Evolutionary conservation across 2,329 filamentous ascomycete species (phyloP), one percentile per base, ranked within the genome.

Genomic region (Xylaria sp.): DNA sequence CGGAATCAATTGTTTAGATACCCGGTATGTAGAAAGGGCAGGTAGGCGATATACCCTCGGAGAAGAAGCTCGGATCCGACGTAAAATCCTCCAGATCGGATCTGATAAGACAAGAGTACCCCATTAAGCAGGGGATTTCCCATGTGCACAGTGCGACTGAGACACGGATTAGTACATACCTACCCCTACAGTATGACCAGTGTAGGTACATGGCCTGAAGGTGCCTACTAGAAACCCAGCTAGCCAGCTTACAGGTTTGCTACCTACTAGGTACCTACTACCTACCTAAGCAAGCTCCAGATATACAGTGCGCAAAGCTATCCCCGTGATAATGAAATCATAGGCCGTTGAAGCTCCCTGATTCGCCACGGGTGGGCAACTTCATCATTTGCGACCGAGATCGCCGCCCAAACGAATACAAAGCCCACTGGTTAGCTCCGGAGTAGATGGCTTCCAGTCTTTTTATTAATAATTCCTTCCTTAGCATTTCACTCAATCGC

Each of bases 321-420:
- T 72, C 69, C 72, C 71, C 67, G 68, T 72, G 69, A 65, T 72
- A 61, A 75, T 76, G 75, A 76, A 74, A 73, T 76, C 74, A 77
- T 77, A 66, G 68, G 54, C 49, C 56, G 69, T 69, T 67, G 38
- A 51, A 65, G 67, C 61, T 27, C 49, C 68, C 47, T 77, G 73
- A 78, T 78, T 78, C 73, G 76, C 71, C 69, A 73, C 68, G 58
- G 47, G 59, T 31, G 64, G 61, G 49, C 56, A 47, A 60, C 44
- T 68, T 65, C 64, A 70, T 69, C 71, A 68, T 65, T 72, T 72
- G 71, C 63, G 70, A 73, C 77, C 76, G 77, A 78, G 73, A 76
- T 77, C 76, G 76, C 76, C 73, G 68, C 63, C 68, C 61, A 54
- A 62, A 44, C 31, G 33, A 63, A 57, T 61, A 73, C 68, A 76